Percentiles rank a stretch among this genome's conserved stretches.
These are phyloP conservation scores for Hippophae tibetana DNA, from an alignment of 306 rosid genomes.

Conservation along the genomic window DNA sequence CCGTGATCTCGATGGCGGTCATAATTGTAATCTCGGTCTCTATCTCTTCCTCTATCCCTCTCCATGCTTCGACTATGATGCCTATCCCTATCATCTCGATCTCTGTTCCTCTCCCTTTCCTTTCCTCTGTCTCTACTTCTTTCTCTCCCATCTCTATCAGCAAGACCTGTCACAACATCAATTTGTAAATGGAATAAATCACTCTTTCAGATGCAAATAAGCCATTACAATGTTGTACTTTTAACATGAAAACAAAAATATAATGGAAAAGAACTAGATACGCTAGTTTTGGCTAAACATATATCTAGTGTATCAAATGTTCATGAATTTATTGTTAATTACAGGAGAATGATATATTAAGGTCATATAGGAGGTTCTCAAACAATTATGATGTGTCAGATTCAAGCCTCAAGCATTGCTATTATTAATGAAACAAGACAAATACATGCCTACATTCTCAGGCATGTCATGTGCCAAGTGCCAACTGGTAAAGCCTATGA, in stretches of 20 bases:
- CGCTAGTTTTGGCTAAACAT: too few relatives aligned
- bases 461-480: constrained; percentile 3
- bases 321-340: too few relatives aligned
- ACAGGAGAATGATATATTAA: neutral
- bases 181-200: constrained; percentile 12
- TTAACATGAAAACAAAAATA: neutral
- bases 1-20: constrained; percentile 65
- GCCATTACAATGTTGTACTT: neutral
- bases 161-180: constrained; percentile 41
- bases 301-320: too few relatives aligned
- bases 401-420: neutral
- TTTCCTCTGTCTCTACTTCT: constrained; percentile 77
- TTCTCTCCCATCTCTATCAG: constrained; percentile 66
- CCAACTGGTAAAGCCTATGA: neutral
- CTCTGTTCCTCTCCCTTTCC: constrained; percentile 55
- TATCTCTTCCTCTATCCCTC: constrained; percentile 67
- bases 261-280: too few relatives aligned
- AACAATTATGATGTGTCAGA: neutral
- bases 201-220: constrained; percentile 2
- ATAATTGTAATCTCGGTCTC: constrained; percentile 52
- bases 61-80: constrained; percentile 63
- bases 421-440: neutral
- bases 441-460: neutral
- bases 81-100: constrained; percentile 55
- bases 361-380: neutral